Evolutionary conservation across 2,329 filamentous ascomycete genomes (phyloP).

Genomic region (Talaromyces sp.): DNA sequence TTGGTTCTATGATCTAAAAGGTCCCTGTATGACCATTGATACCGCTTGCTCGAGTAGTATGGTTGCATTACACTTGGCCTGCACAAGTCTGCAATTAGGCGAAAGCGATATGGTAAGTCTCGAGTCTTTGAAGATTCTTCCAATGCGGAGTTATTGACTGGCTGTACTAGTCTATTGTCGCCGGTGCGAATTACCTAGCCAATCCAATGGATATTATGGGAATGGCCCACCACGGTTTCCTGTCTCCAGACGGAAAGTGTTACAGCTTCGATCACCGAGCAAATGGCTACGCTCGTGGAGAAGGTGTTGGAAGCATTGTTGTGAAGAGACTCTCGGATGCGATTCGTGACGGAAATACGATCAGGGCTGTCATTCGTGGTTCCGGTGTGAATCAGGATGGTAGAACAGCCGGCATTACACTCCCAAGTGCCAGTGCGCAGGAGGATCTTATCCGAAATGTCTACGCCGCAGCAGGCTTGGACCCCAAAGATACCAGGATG

Average conservation of each 20-base stretch:
- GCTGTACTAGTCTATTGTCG: slow-evolving; percentile 18
- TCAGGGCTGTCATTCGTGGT: slow-evolving; percentile 33
- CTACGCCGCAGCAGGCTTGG: slow-evolving; percentile 14
- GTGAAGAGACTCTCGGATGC: slow-evolving; percentile 33
- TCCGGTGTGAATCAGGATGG: slow-evolving; percentile 28
- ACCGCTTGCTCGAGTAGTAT: slow-evolving; percentile 25
- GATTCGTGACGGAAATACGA: slow-evolving; percentile 31
- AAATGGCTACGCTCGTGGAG: slow-evolving; percentile 46
- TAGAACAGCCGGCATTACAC: slow-evolving; percentile 25
- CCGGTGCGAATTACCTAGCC: slow-evolving; percentile 21
- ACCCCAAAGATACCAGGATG: slow-evolving; percentile 12
- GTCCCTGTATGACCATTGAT: slow-evolving; percentile 22
- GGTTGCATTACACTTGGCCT: slow-evolving; percentile 20
- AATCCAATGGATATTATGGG: slow-evolving; percentile 20
- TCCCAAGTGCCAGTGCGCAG: slow-evolving; percentile 27
- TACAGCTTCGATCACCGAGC: slow-evolving; percentile 38
- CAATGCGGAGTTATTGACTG: background rate
- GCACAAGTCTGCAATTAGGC: slow-evolving; percentile 14
- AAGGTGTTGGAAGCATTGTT: slow-evolving; percentile 30
- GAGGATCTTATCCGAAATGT: slow-evolving; percentile 24
- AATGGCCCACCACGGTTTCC: slow-evolving; percentile 24
- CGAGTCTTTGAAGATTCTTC: background rate
- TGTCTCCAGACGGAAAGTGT: slow-evolving; percentile 29
- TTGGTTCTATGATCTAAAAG: slow-evolving; percentile 22
- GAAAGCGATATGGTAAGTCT: slow-evolving; percentile 19